Percentiles rank a stretch among this genome's conserved stretches.
These are phyloP conservation scores for Hericium alpestre DNA, from an alignment of 768 basidiomycete genomes.

Conservation along the genomic window DNA sequence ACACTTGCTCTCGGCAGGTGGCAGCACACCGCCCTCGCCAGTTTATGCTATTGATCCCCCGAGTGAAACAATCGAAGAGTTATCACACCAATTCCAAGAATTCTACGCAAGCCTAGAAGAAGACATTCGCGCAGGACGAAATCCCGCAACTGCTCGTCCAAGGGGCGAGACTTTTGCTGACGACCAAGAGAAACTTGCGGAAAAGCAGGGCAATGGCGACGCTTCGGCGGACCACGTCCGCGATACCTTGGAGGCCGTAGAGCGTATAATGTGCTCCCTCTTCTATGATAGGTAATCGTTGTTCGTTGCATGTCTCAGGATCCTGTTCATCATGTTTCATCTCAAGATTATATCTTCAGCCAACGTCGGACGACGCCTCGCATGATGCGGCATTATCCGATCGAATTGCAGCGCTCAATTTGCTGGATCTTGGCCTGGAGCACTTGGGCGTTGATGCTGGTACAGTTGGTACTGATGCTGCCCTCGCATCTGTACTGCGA, in stretches of 20 bases:
- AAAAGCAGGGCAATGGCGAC: conserved; percentile 13
- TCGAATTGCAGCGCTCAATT: conserved; percentile 83
- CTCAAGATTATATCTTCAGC: conserved; percentile 65
- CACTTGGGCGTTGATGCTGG: conserved; percentile 84
- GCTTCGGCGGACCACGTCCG: conserved; percentile 30
- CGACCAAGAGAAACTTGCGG: conserved; percentile 12
- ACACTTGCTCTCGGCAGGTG: neutral
- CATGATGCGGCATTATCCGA: conserved; percentile 88
- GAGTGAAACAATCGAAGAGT: conserved; percentile 41
- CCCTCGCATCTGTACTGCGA: conserved; percentile 42
- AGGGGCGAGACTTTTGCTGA: conserved; percentile 8
- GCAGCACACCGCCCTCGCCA: conserved; percentile 3
- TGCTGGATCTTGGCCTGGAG: conserved; percentile 78
- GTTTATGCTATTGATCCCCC: conserved; percentile 33
- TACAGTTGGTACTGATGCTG: conserved; percentile 35
- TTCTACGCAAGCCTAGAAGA: conserved; percentile 62
- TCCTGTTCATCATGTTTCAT: neutral
- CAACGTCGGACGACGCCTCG: conserved; percentile 63
- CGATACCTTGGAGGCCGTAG: conserved; percentile 62
- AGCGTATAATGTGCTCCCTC: conserved; percentile 54
- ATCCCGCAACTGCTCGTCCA: conserved; percentile 21
- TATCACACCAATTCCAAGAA: conserved; percentile 48
- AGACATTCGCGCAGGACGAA: conserved; percentile 39
- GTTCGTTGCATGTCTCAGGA: too few relatives aligned
- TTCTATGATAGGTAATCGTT: conserved; percentile 70